A percentile compares a stretch with the other conserved stretches of the same genome.
phyloP scores from a whole-genome alignment of 805 yeast species.

The Ogataea ganodermae region DNA sequence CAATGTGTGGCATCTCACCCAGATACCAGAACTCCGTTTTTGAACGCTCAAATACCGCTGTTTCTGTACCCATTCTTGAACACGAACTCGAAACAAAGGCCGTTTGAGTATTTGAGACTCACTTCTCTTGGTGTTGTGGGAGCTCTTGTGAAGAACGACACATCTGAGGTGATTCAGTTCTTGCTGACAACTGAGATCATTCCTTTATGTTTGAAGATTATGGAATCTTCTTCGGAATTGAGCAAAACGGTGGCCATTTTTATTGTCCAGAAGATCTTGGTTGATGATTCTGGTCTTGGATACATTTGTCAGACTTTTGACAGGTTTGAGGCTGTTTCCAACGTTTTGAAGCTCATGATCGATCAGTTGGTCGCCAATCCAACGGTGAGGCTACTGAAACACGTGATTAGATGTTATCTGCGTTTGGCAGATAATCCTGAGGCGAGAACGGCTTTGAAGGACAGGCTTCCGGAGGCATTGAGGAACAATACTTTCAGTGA shows the following conservation, averaged over 20 bases:
- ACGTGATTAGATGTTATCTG: constrained; percentile 91
- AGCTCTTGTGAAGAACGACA: constrained; percentile 92
- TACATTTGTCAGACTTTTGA: constrained; percentile 96
- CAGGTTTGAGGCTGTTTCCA: constrained; percentile 89
- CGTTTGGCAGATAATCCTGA: constrained; percentile 87
- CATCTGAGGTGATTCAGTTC: constrained; percentile 91
- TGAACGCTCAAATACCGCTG: constrained; percentile 89
- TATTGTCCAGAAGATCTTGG: constrained; percentile 87
- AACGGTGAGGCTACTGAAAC: constrained; percentile 84
- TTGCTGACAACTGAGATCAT: constrained; percentile 94
- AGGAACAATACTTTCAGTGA: constrained; percentile 83
- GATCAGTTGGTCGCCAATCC: constrained; percentile 76
- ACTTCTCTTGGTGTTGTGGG: constrained; percentile 97
- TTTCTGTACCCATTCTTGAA: constrained; percentile 92
- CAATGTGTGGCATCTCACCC: constrained; percentile 97
- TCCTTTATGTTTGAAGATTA: constrained; percentile 89
- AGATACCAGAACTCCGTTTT: constrained; percentile 81
- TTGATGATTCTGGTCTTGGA: constrained; percentile 87
- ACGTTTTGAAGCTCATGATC: constrained; percentile 83
- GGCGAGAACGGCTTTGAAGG: constrained; percentile 83
- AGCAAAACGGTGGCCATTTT: constrained; percentile 96
- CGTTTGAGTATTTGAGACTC: constrained; percentile 89
- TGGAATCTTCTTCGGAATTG: constrained; percentile 93
- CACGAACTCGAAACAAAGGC: constrained; percentile 86
- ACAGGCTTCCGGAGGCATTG: constrained; percentile 82